Conservation (phyloP, 192 early-diverging fungal genomes). For the Funneliformis geosporum region DNA sequence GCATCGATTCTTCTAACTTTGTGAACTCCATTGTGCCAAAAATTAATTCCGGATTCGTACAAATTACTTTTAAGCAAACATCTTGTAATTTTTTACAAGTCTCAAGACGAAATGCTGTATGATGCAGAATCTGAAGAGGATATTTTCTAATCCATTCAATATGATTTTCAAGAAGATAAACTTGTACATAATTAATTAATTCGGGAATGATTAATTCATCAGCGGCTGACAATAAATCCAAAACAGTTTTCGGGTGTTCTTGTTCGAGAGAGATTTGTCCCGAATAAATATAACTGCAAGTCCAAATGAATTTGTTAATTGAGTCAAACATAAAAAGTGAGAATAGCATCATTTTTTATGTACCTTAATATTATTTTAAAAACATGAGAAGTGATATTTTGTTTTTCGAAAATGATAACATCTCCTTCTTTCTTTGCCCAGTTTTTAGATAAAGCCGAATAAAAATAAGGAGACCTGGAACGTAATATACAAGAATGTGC, state of each 20-base stretch:
- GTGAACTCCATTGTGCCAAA: background rate
- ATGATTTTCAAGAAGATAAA: background rate
- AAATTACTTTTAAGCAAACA: background rate
- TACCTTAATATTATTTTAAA: slow-evolving; percentile 18
- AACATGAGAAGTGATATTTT: background rate
- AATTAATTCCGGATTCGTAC: background rate
- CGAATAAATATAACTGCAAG: background rate
- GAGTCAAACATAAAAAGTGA: background rate
- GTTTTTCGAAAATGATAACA: background rate
- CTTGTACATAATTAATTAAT: background rate
- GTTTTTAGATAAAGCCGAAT: slow-evolving; percentile 7
- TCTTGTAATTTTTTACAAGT: background rate
- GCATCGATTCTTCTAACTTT: background rate
- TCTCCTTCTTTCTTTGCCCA: background rate
- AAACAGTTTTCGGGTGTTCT: background rate
- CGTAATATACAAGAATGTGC: slow-evolving; percentile 11
- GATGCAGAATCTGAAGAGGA: slow-evolving; percentile 4
- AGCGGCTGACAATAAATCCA: background rate
- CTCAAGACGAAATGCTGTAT: background rate
- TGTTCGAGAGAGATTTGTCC: background rate
- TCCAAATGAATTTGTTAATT: too few relatives aligned
- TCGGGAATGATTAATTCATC: slow-evolving; percentile 1
- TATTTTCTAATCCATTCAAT: background rate
- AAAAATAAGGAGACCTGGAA: slow-evolving; percentile 13
- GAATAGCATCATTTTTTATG: background rate